Base-by-base conservation (phyloP, 192 early-diverging fungal species). In the Geranomyces variabilis region DNA sequence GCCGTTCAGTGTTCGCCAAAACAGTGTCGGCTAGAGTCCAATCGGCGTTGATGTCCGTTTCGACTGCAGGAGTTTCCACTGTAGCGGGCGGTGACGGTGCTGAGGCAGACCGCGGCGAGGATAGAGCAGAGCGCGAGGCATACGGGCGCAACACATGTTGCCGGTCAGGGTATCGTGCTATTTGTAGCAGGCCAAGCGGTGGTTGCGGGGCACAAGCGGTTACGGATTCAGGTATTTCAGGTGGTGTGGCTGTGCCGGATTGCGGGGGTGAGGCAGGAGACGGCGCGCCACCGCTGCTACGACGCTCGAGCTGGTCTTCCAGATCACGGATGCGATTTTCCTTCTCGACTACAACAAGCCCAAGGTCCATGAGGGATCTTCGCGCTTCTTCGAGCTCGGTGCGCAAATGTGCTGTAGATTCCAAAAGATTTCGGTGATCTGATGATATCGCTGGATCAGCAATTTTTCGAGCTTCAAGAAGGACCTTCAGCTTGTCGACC, bases 321-420 rank as follows among this genome's bases (percentile, higher is more conserved):
- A 68, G 31, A 33, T 68, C 49, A 6, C 53, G 46, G 30, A 68
- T 68, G 30, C 22, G n/a, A 34, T 68, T n/a, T 24, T 68, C 66
- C 51, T 56, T 68, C 14, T 68, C 66, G n/a, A 68, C 49, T 21
- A 68, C 53, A 22, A 48, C 53, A 26, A 26, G 21, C 21, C 49
- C 66, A 0, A 68, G n/a, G 26, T 68, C 66, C 14, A 34, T 29
- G 10, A 68, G 17, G 17, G 48, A 26, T 36, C 31, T 68, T 31
- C 66, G 43, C 9, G 69, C 59, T n/a, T 60, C 69, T 30, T 70
- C 69, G 6, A 70, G 22, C 34, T 70, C 69, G 24, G 22, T 19
- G 4, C 47, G 69, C 0, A 62, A 62, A 15, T 43, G 57, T 7
- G 29, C 59, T 9, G 57, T 57, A 15, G 69, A 43, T 10, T 53